These are phyloP conservation scores for Letharia lupina DNA, from an alignment of 495 filamentous ascomycete species.

Conservation along the genomic window DNA sequence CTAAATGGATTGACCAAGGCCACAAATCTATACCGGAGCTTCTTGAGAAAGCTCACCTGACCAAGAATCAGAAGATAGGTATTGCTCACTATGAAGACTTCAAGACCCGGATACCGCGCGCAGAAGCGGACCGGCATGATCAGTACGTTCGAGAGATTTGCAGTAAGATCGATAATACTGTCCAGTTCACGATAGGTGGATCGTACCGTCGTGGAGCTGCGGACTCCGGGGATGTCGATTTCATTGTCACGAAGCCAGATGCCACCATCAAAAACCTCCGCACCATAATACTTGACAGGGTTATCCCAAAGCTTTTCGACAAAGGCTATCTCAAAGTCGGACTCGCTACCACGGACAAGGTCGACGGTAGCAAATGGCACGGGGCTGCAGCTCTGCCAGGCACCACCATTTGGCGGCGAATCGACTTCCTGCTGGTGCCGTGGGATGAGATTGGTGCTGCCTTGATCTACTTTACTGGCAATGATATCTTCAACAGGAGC, in stretches of 20 bases:
- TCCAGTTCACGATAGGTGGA: conserved; percentile 68
- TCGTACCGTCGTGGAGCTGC: conserved; percentile 77
- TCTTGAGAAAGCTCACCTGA: conserved; percentile 53
- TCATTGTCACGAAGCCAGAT: conserved; percentile 69
- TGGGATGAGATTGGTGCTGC: conserved; percentile 77
- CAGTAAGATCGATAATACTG: conserved; percentile 48
- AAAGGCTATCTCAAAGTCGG: conserved; percentile 52
- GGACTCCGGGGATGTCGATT: conserved; percentile 73
- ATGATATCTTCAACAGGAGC: conserved; percentile 93
- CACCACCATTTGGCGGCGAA: conserved; percentile 58
- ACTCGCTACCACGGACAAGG: conserved; percentile 40
- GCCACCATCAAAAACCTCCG: conserved; percentile 52
- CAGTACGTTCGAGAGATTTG: conserved; percentile 56
- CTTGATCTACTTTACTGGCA: conserved; percentile 90
- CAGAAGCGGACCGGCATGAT: conserved; percentile 65
- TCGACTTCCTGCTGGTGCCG: conserved; percentile 84
- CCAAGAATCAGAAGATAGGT: conserved; percentile 65
- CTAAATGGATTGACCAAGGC: conserved; percentile 71
- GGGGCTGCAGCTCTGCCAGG: conserved; percentile 62
- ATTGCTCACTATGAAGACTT: conserved; percentile 80
- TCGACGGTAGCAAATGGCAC: conserved; percentile 70
- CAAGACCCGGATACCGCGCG: conserved; percentile 68
- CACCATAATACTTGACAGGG: conserved; percentile 49
- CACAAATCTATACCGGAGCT: conserved; percentile 70
- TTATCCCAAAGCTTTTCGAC: conserved; percentile 54